Percentiles rank a stretch among this genome's conserved stretches.
Conservation (phyloP, 2,329 filamentous ascomycete species). For the Xylariaceae sp. region DNA sequence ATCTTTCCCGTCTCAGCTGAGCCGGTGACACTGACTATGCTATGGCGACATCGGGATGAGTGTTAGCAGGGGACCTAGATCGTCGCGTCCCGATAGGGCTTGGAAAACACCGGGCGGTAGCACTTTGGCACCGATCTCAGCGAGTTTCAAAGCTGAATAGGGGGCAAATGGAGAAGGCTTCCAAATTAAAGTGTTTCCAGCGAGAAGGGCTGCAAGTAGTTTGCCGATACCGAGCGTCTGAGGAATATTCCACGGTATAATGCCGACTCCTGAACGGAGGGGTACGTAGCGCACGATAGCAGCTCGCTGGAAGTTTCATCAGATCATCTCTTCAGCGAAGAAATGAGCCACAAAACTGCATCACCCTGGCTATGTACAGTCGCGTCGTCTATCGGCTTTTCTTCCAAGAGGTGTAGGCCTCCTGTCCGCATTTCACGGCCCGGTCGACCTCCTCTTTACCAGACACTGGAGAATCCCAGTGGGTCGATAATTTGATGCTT, state of each 20-base stretch:
- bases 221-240: constrained; percentile 50
- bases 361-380: constrained; percentile 8
- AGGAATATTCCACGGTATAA: constrained; percentile 56
- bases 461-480: constrained; percentile 43
- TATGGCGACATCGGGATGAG: constrained; percentile 58
- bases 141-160: constrained; percentile 47
- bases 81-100: constrained; percentile 56
- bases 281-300: constrained; percentile 35
- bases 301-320: constrained; percentile 18
- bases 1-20: constrained; percentile 57
- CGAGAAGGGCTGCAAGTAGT: constrained; percentile 52
- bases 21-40: constrained; percentile 63
- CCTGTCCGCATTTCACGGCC: constrained; percentile 44
- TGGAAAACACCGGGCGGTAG: constrained; percentile 61
- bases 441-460: constrained; percentile 46
- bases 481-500: constrained; percentile 47
- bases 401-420: constrained; percentile 43
- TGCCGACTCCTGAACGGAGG: constrained; percentile 42
- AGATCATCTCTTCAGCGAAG: not conserved
- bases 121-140: constrained; percentile 53
- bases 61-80: constrained; percentile 56
- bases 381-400: constrained; percentile 12
- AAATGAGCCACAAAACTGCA: not conserved
- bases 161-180: constrained; percentile 55
- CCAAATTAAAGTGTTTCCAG: constrained; percentile 52